Conservation (phyloP, 1,284 basidiomycete species). For the Puccinia horiana region DNA sequence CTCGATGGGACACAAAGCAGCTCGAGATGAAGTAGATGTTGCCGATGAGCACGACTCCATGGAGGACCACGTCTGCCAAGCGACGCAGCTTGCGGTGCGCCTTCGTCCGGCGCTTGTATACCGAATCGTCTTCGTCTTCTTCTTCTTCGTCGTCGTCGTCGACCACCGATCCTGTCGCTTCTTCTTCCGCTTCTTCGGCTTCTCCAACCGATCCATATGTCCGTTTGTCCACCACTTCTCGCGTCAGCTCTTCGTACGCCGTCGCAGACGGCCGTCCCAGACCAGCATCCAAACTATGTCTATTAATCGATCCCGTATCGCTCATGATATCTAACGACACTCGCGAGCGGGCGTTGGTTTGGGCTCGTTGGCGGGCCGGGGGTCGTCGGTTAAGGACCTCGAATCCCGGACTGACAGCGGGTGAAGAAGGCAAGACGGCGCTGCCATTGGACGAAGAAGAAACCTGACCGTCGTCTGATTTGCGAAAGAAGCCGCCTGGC, state of each 20-base stretch:
- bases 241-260: neutral
- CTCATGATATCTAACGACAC: constrained; percentile 17
- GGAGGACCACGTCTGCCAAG: constrained; percentile 21
- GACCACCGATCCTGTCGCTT: too few species aligned
- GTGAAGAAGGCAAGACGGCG: neutral
- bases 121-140: constrained; percentile 35
- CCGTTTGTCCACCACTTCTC: neutral
- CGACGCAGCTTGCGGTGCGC: constrained; percentile 20
- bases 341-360: neutral
- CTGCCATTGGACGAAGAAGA: too few species aligned
- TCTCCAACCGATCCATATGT: neutral
- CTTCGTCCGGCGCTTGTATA: neutral
- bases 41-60: constrained; percentile 9
- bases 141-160: neutral
- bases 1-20: neutral
- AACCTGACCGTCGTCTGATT: too few species aligned
- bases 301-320: neutral
- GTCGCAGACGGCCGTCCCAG: neutral
- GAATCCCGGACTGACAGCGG: neutral
- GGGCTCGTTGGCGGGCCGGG: neutral
- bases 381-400: constrained; percentile 37
- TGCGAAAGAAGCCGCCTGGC: neutral
- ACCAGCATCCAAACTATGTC: neutral
- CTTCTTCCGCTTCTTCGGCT: neutral
- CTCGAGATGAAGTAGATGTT: constrained; percentile 25